A percentile compares a stretch with the other conserved stretches of the same genome.
phyloP scores from a whole-genome alignment of 768 basidiomycete species.

The Candolleomyces eurysporus region DNA sequence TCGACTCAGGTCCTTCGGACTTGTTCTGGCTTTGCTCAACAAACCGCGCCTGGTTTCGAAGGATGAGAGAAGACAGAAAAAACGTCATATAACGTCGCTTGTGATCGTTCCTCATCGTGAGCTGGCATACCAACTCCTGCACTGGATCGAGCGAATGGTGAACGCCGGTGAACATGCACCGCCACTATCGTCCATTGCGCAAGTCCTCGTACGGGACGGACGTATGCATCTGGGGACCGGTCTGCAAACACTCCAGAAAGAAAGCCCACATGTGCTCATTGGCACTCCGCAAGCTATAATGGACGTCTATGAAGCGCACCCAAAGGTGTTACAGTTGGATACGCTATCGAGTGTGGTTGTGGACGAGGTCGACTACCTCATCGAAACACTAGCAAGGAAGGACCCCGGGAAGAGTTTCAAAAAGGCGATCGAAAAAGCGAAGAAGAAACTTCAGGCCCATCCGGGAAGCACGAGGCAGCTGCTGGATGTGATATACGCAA shows the following conservation, averaged over 20 bases:
- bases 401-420: conserved; percentile 35
- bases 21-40: conserved; percentile 64
- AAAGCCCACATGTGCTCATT: conserved; percentile 66
- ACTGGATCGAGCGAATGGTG: conserved; percentile 61
- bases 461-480: conserved; percentile 58
- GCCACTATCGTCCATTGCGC: conserved; percentile 45
- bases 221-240: conserved; percentile 36
- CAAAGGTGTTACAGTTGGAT: conserved; percentile 34
- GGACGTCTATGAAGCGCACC: conserved; percentile 49
- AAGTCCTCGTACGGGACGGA: conserved; percentile 62
- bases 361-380: conserved; percentile 75
- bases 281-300: conserved; percentile 68
- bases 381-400: conserved; percentile 50
- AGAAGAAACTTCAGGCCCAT: conserved; percentile 48
- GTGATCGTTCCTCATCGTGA: conserved; percentile 74
- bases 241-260: conserved; percentile 33
- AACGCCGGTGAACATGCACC: conserved; percentile 27
- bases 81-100: conserved; percentile 47
- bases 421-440: conserved; percentile 33
- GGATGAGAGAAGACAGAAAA: conserved; percentile 17
- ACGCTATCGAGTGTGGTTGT: conserved; percentile 58
- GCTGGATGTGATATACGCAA: conserved; percentile 53
- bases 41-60: conserved; percentile 38
- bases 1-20: conserved; percentile 64
- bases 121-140: conserved; percentile 61